These are phyloP conservation scores for Colletotrichum agaves DNA, from an alignment of 2,329 filamentous ascomycete genomes.

Conservation along the genomic window DNA sequence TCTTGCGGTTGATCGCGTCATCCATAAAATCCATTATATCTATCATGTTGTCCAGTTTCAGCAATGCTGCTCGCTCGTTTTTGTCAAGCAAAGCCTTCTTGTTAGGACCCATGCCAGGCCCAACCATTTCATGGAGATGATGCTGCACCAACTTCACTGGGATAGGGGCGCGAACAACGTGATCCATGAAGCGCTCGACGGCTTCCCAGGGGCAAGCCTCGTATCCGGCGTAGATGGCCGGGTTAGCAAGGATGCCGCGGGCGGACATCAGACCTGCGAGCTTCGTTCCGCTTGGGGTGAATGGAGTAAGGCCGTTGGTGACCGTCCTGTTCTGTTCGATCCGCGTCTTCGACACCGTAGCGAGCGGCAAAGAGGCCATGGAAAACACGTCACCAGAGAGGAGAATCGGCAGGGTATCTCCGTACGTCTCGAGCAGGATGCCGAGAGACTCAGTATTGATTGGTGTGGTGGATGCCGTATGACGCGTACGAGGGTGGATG, in stretches of 20 bases:
- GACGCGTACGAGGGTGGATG: conserved; percentile 73
- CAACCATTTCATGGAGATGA: conserved; percentile 75
- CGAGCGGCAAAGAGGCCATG: conserved; percentile 60
- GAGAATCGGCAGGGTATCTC: conserved; percentile 68
- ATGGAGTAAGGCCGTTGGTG: conserved; percentile 21
- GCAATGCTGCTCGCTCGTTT: conserved; percentile 63
- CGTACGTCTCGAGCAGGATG: conserved; percentile 62
- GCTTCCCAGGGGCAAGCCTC: conserved; percentile 70
- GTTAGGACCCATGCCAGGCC: conserved; percentile 64
- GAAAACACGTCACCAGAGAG: conserved; percentile 78
- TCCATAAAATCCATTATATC: conserved; percentile 72
- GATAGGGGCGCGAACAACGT: conserved; percentile 66
- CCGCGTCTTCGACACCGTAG: conserved; percentile 39
- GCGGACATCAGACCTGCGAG: conserved; percentile 76
- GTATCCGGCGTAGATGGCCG: conserved; percentile 70
- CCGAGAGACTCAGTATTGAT: conserved; percentile 71
- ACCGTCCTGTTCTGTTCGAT: not conserved
- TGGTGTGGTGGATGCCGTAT: conserved; percentile 69
- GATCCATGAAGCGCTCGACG: conserved; percentile 70
- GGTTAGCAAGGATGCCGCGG: conserved; percentile 74
- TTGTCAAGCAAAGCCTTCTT: conserved; percentile 65
- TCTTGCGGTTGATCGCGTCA: conserved; percentile 52
- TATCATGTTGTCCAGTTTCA: conserved; percentile 62
- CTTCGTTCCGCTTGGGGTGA: conserved; percentile 55
- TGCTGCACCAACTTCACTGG: conserved; percentile 73